These are phyloP conservation scores for Chalaropsis thielavioides DNA, from an alignment of 2,329 filamentous ascomycete species.

Conservation along the genomic window DNA sequence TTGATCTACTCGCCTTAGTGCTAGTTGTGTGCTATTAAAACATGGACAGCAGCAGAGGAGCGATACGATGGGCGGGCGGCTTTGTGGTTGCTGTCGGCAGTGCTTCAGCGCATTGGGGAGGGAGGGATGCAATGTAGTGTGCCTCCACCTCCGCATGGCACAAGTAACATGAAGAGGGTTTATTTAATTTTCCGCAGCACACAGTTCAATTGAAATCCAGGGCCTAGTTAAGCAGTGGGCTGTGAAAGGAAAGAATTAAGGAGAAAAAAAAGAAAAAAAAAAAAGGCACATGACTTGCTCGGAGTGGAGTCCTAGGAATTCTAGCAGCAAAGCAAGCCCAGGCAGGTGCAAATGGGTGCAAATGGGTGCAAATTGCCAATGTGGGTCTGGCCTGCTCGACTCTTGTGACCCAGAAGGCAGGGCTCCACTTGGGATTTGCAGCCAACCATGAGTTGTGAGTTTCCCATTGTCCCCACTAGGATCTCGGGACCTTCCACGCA, in stretches of 20 bases:
- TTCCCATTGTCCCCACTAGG: neutral
- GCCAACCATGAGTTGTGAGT: neutral
- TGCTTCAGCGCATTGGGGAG: too few species aligned
- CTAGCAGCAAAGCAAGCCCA: too few species aligned
- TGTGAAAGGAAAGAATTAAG: too few species aligned
- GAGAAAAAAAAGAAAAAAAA: too few species aligned
- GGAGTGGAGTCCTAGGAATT: too few species aligned
- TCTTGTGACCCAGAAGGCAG: neutral
- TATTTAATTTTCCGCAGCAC: neutral
- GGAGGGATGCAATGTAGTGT: too few species aligned
- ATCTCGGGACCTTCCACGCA: neutral
- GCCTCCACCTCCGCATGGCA: too few species aligned
- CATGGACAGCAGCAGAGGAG: neutral
- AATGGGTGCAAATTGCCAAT: too few species aligned
- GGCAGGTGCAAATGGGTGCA: too few species aligned
- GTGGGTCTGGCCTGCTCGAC: neutral
- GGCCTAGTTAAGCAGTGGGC: too few species aligned
- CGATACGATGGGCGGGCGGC: neutral
- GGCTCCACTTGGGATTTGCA: neutral
- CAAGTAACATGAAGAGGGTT: neutral
- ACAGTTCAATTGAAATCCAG: neutral
- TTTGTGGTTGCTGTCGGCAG: neutral
- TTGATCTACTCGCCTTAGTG: neutral
- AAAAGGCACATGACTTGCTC: neutral
- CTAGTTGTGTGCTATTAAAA: neutral